These are phyloP conservation scores for Suillus sp. DNA, from an alignment of 768 basidiomycete species.

Conservation along the genomic window DNA sequence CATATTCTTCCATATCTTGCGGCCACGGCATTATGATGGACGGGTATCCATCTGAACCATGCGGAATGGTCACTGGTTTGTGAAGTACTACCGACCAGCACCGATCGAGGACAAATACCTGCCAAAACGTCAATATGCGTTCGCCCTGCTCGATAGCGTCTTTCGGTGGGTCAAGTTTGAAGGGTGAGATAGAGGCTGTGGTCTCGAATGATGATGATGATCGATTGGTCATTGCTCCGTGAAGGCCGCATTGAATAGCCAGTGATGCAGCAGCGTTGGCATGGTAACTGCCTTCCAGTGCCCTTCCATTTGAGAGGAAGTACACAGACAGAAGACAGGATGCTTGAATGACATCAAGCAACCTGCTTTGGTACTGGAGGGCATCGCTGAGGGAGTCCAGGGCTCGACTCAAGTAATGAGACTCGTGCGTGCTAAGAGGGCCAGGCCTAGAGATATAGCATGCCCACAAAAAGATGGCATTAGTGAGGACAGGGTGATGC, in stretches of 20 bases:
- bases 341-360: slow-evolving; percentile 74
- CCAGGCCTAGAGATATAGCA: slow-evolving; percentile 79
- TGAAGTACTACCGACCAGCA: slow-evolving; percentile 79
- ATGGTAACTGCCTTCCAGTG: slow-evolving; percentile 79
- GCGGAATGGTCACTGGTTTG: slow-evolving; percentile 66
- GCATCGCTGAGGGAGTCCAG: slow-evolving; percentile 66
- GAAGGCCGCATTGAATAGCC: slow-evolving; percentile 73
- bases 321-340: slow-evolving; percentile 76
- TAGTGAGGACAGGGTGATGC: slow-evolving; percentile 75
- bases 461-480: slow-evolving; percentile 82
- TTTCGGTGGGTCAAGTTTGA: slow-evolving; percentile 59
- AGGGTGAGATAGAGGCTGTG: slow-evolving; percentile 36
- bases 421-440: slow-evolving; percentile 69
- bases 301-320: slow-evolving; percentile 74
- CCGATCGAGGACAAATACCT: slow-evolving; percentile 77
- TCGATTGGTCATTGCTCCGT: slow-evolving; percentile 41
- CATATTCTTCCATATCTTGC: slow-evolving; percentile 70
- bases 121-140: slow-evolving; percentile 79
- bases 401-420: slow-evolving; percentile 65
- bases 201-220: slow-evolving; percentile 35
- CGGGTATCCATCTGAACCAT: slow-evolving; percentile 56
- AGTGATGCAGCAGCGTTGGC: slow-evolving; percentile 73
- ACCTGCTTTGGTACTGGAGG: slow-evolving; percentile 53
- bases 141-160: slow-evolving; percentile 67
- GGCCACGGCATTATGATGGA: slow-evolving; percentile 80